Evolutionary conservation across 2,329 filamentous ascomycete species (phyloP).

Genomic region (Diaporthe vaccinii): DNA sequence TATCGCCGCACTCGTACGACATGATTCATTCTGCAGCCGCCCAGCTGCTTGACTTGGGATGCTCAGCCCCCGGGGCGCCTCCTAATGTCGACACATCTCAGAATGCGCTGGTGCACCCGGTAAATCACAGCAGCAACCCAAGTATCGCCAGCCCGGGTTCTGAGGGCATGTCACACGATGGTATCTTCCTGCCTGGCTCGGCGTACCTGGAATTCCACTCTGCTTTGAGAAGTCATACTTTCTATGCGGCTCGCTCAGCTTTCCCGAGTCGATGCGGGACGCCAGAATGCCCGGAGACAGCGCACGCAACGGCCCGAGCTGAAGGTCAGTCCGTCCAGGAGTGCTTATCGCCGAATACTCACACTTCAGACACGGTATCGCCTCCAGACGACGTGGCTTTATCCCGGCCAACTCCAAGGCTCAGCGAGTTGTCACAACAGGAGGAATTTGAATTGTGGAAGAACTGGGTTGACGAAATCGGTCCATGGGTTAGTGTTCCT

Average conservation of each 20-base stretch:
- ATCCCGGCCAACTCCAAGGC: not conserved
- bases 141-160: slow-evolving; percentile 25
- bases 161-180: slow-evolving; percentile 25
- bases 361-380: not conserved
- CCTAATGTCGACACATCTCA: not conserved
- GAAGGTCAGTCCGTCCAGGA: not conserved
- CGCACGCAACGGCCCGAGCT: not conserved
- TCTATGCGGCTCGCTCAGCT: slow-evolving; percentile 19
- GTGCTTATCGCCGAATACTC: not conserved
- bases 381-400: not conserved
- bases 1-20: slow-evolving; percentile 22
- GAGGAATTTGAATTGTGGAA: slow-evolving; percentile 53
- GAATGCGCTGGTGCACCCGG: slow-evolving; percentile 3
- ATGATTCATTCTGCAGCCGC: slow-evolving; percentile 24
- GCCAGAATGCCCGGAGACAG: slow-evolving; percentile 7
- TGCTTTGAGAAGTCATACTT: slow-evolving; percentile 17
- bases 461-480: slow-evolving; percentile 67
- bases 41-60: slow-evolving; percentile 17
- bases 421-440: slow-evolving; percentile 22
- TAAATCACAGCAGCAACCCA: slow-evolving; percentile 1
- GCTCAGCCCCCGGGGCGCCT: slow-evolving; percentile 11
- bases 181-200: slow-evolving; percentile 23
- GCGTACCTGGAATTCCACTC: slow-evolving; percentile 24
- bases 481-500: slow-evolving; percentile 46
- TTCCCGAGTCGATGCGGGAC: slow-evolving; percentile 13